phyloP scores from a whole-genome alignment of 352 stramenopile species.

The Globisporangium canariense region DNA sequence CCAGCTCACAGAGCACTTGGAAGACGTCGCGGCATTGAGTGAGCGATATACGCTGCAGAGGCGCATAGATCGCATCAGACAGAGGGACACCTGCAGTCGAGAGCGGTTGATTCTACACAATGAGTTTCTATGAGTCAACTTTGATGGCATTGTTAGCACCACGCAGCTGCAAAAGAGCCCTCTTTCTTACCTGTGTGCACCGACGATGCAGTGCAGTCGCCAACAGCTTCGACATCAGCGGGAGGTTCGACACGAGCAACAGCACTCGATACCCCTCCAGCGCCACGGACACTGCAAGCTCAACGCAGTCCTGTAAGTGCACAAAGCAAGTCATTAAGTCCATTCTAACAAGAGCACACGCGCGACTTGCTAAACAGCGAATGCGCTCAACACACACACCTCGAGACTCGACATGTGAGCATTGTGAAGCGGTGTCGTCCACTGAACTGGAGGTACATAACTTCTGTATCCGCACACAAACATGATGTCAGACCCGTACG shows the following conservation, averaged over 20 bases:
- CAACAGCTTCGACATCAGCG: conserved; percentile 15
- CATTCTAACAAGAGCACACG: no score
- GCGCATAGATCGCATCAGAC: conserved; percentile 18
- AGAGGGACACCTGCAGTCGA: conserved; percentile 10
- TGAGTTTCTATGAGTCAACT: background rate
- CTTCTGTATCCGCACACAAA: background rate
- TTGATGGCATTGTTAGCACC: background rate
- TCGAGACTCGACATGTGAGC: conserved; percentile 4
- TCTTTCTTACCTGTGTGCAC: conserved; percentile 17
- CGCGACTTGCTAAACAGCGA: background rate
- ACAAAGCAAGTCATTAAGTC: background rate
- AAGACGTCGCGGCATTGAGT: conserved; percentile 32
- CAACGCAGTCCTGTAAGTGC: conserved; percentile 8
- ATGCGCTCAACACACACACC: background rate
- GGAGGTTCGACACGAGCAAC: conserved; percentile 16
- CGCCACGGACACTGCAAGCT: conserved; percentile 19
- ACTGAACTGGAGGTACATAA: background rate
- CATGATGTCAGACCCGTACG: no score
- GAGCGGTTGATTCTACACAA: conserved; percentile 25
- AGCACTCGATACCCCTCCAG: conserved; percentile 15
- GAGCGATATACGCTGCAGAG: conserved; percentile 32
- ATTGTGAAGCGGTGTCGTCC: background rate
- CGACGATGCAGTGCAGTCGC: conserved; percentile 5
- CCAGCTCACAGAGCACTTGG: conserved; percentile 32
- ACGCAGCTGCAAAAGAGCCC: conserved; percentile 16